Conservation (phyloP, 306 rosid genomes). For the Malus sylvestris region DNA sequence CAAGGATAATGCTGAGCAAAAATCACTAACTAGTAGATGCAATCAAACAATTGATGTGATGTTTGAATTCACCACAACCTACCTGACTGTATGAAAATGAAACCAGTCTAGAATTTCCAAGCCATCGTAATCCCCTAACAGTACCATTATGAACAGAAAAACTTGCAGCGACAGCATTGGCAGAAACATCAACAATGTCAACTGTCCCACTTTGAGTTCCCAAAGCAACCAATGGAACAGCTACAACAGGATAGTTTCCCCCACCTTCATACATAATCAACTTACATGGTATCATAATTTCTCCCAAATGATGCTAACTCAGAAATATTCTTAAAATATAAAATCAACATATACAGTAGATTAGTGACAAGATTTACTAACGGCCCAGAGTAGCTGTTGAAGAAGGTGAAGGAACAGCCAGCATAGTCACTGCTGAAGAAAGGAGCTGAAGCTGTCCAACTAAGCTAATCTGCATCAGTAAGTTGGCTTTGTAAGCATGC, state of each 20-base stretch:
- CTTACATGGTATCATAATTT: slow-evolving; percentile 8
- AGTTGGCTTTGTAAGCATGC: slow-evolving; percentile 9
- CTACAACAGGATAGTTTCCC: slow-evolving; percentile 82
- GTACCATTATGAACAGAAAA: slow-evolving; percentile 70
- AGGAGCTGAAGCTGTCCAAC: slow-evolving; percentile 99
- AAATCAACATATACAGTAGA: slow-evolving; percentile 28
- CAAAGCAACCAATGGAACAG: slow-evolving; percentile 97
- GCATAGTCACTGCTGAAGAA: slow-evolving; percentile 82
- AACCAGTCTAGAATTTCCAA: slow-evolving; percentile 95
- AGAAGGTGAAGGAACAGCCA: slow-evolving; percentile 96
- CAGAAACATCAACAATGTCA: slow-evolving; percentile 88
- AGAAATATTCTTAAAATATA: slow-evolving; percentile 5
- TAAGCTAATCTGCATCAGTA: slow-evolving; percentile 67
- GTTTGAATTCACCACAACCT: slow-evolving; percentile 15
- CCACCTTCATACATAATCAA: slow-evolving; percentile 64
- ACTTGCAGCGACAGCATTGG: slow-evolving; percentile 82
- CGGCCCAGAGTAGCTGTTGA: slow-evolving; percentile 92
- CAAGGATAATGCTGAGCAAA: background rate
- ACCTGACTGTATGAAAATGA: slow-evolving; percentile 95
- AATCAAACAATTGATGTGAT: slow-evolving; percentile 5
- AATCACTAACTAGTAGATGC: slow-evolving; percentile 1
- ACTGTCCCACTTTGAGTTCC: slow-evolving; percentile 89
- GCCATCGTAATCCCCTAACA: slow-evolving; percentile 96
- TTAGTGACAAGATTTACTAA: slow-evolving; percentile 46
- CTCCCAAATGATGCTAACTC: background rate